Base-by-base conservation (phyloP, 2,329 filamentous ascomycete species). In the Aureobasidium vineae region DNA sequence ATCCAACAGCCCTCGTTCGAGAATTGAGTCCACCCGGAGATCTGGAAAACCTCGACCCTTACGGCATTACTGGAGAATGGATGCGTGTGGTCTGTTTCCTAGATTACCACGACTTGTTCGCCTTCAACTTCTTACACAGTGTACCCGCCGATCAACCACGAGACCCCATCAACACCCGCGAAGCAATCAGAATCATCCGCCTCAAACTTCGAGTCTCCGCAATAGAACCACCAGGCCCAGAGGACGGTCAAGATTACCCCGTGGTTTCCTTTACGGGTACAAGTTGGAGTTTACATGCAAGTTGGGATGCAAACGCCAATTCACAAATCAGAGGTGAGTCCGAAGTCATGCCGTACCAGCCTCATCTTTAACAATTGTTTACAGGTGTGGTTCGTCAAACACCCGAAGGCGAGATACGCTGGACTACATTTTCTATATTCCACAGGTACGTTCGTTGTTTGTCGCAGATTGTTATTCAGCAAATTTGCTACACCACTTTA, bases 71-170 rank as follows among this genome's bases (percentile, higher is more conserved):
- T 0, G 90, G 90, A 1, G 86, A 85, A 8, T 94, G 89, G 88
- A 82, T 89, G 72, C 82, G 90, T 73, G 77, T 52, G 75, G 75
- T 67, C 75, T 77, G 65, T 70, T 77, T 26, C 45, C 45, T 85
- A 68, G 89, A 92, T 74, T 92, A 89, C 74, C 86, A 84, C 70
- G 89, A 92, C 73, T 85, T 93, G 41, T 89, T 88, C 74, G 78
- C 79, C 23, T 92, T 87, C 79, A 93, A 93, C 73, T 92, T 92
- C 72, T 70, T 75, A 1, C 76, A 75, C 8, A 76, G 80, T 7
- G 74, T 79, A 13, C 69, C 72, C 38, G 66, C 67, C 0, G 70
- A 70, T 21, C 70, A 72, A 21, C 50, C 77, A 77, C 70, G 78
- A 77, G 64, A 84, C 1, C 81, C 87, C 0, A 81, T 91, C 43